Base-by-base conservation (phyloP, 257 asterid genomes). In the Plantago major region DNA sequence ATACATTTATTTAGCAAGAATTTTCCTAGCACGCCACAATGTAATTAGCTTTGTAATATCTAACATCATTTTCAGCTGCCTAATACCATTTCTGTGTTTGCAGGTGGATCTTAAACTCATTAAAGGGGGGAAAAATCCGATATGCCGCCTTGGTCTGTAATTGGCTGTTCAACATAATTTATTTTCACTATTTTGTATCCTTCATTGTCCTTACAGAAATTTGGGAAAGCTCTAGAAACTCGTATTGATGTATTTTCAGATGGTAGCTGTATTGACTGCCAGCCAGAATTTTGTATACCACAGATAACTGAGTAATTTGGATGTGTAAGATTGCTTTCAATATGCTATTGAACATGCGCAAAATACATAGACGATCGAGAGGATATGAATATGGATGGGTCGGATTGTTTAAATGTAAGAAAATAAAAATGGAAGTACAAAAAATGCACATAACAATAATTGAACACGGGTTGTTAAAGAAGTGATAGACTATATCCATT, bases 91-190 rank as follows among this genome's bases (percentile, higher is more conserved):
- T 71, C 16, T 12, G n/a, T 49, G 33, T 49, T 70, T 74, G 72
- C 78, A 91, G 98, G 92, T 88, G 84, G 98, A 91, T 79, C 94
- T 91, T 46, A 77, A 84, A 63, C 90, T 88, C 64, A 88, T 88
- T 11, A 88, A 91, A 73, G 69, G 78, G 72, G 26, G 1, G 2
- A 22, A 2, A 22, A 91, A 88, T 69, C 90, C 95, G 0, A 68
- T 91, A 56, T 91, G 98, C 73, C 78, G 88, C 53, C 76, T 91
- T 12, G 98, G 96, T 61, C 74, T 91, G 30, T 63, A 79, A 64
- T 60, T 49, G 62, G 55, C 15, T 43, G 56, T 33, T n/a, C 37
- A 10, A 16, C 42, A 14, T 48, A 45, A 47, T 44, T 14, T 10
- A 17, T 33, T 55, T 14, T 12, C 47, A 47, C 38, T 17, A 30